Conservation (phyloP, 192 early-diverging fungal genomes). For the Geranomyces michiganensis region DNA sequence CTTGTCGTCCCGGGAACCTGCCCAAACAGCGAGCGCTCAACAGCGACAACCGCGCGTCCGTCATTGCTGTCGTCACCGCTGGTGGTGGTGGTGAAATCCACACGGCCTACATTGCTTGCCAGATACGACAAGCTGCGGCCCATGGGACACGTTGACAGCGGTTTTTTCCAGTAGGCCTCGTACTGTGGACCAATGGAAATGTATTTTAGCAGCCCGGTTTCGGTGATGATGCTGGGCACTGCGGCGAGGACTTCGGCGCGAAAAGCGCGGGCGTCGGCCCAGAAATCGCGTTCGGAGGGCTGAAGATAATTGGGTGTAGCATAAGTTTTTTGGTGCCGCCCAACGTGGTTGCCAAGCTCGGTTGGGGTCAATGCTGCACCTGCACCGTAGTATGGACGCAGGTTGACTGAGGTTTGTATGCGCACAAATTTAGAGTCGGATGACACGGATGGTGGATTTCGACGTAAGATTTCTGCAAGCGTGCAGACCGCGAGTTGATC, state of each 20-base stretch:
- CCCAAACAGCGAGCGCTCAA: neutral
- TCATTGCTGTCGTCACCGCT: no score
- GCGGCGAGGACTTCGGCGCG: neutral
- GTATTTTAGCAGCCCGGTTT: neutral
- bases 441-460: neutral
- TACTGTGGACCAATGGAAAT: neutral
- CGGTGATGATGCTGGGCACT: neutral
- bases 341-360: slow-evolving; percentile 7
- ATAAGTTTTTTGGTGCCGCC: neutral
- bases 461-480: neutral
- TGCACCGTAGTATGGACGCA: neutral
- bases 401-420: neutral
- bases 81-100: neutral
- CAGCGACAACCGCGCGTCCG: neutral
- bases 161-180: slow-evolving; percentile 1
- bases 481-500: neutral
- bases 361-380: neutral
- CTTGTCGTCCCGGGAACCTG: neutral
- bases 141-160: neutral
- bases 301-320: neutral
- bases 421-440: neutral
- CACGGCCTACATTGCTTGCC: neutral
- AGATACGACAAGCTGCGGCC: neutral
- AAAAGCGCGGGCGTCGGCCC: neutral
- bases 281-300: neutral